Conservation (phyloP, 495 filamentous ascomycete genomes). For the Tuber indicum region DNA sequence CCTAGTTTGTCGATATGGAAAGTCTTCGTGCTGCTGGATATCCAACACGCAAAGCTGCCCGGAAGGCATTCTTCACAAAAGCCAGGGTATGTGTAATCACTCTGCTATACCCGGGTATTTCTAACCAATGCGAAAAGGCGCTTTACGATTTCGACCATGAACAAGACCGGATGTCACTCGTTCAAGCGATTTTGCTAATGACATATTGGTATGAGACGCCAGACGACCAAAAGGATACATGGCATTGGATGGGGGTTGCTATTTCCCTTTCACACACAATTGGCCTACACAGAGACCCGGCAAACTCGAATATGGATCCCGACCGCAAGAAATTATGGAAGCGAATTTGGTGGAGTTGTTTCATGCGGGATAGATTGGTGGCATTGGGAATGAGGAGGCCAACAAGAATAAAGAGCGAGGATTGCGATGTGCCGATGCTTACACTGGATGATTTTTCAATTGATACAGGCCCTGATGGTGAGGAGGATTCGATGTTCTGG, state of each 20-base stretch:
- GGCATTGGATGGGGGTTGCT: constrained; percentile 88
- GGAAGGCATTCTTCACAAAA: constrained; percentile 72
- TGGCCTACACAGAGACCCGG: constrained; percentile 73
- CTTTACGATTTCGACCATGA: constrained; percentile 87
- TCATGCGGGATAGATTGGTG: constrained; percentile 81
- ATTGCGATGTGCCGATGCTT: constrained; percentile 85
- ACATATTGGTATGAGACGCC: constrained; percentile 89
- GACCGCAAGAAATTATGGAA: constrained; percentile 74
- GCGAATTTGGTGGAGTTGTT: constrained; percentile 90
- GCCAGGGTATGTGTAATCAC: constrained; percentile 55
- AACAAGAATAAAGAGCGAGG: constrained; percentile 79
- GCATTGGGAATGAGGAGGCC: constrained; percentile 85
- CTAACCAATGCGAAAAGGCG: constrained; percentile 42
- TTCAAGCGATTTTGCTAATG: constrained; percentile 77
- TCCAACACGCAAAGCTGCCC: constrained; percentile 60
- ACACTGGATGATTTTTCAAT: constrained; percentile 77
- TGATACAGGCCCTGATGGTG: constrained; percentile 47
- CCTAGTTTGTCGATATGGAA: constrained; percentile 61
- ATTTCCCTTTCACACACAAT: constrained; percentile 78
- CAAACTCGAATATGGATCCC: constrained; percentile 62
- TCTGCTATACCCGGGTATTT: background rate
- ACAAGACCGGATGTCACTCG: constrained; percentile 69
- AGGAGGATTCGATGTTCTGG: constrained; percentile 53
- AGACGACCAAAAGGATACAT: constrained; percentile 82
- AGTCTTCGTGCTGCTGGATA: constrained; percentile 65